phyloP scores from a whole-genome alignment of 768 basidiomycete species.

The Tulasnella sp. region DNA sequence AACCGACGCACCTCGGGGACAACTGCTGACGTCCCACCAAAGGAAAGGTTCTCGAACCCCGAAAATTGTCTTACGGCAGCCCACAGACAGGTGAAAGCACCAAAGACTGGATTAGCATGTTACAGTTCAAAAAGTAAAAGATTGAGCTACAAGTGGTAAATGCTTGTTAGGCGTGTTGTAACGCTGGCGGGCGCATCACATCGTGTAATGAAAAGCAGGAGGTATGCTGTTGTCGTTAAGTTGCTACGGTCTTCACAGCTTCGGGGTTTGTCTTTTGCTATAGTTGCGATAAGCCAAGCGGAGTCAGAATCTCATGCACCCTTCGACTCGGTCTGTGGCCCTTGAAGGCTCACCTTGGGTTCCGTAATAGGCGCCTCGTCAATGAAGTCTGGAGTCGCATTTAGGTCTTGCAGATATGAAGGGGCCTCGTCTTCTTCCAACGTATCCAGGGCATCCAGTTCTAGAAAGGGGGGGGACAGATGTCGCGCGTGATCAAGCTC shows the following conservation, averaged over 20 bases:
- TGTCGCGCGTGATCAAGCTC: neutral
- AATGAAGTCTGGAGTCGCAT: constrained; percentile 86
- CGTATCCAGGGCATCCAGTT: constrained; percentile 74
- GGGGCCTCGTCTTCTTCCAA: constrained; percentile 80
- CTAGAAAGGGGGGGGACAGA: constrained; percentile 42
- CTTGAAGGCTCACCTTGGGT: neutral
- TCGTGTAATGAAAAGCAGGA: neutral
- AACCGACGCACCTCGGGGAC: neutral
- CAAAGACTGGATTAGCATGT: neutral
- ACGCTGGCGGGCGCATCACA: neutral
- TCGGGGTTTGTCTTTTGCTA: constrained; percentile 19
- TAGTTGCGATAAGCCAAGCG: neutral
- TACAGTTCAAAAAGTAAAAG: neutral
- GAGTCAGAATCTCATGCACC: neutral
- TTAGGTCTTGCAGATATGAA: constrained; percentile 81
- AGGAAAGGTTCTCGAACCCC: neutral
- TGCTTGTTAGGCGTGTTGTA: neutral
- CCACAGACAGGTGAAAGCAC: neutral
- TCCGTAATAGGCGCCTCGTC: constrained; percentile 78
- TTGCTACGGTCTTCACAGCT: constrained; percentile 24
- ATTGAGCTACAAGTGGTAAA: neutral
- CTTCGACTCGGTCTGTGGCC: neutral
- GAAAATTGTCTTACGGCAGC: neutral
- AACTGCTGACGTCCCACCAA: constrained; percentile 1
- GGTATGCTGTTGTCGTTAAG: neutral